These are phyloP conservation scores for Cytospora mali DNA, from an alignment of 2,329 filamentous ascomycete species.

Conservation along the genomic window DNA sequence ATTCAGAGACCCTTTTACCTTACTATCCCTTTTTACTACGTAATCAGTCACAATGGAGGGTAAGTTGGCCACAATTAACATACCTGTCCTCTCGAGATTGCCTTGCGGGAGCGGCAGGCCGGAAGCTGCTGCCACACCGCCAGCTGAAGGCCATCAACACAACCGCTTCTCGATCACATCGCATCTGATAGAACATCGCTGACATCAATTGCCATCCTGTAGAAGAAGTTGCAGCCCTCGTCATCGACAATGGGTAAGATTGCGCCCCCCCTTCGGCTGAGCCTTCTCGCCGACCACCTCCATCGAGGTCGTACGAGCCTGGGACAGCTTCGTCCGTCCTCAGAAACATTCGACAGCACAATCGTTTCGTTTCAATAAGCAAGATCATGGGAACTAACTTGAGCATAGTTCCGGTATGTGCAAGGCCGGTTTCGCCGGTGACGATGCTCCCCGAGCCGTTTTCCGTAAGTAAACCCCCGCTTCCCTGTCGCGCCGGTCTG, in stretches of 20 bases:
- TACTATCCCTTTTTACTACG: conserved; percentile 35
- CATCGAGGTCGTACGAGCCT: conserved; percentile 17
- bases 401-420: conserved; percentile 95
- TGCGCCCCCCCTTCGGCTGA: conserved; percentile 35
- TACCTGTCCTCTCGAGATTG: conserved; percentile 16
- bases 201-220: conserved; percentile 46
- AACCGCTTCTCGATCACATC: conserved; percentile 20
- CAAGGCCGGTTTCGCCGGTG: conserved; percentile 99
- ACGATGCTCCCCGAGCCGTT: conserved; percentile 99
- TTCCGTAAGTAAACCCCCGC: conserved; percentile 82
- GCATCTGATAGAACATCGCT: conserved; percentile 40
- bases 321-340: conserved; percentile 7
- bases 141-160: conserved; percentile 17
- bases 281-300: conserved; percentile 42
- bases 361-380: background rate
- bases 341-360: background rate
- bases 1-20: conserved; percentile 36
- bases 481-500: conserved; percentile 30
- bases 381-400: conserved; percentile 41
- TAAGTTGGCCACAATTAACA: conserved; percentile 43
- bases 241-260: conserved; percentile 99
- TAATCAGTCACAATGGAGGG: conserved; percentile 61
- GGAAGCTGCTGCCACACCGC: conserved; percentile 10
- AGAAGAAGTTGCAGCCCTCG: conserved; percentile 99
- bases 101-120: background rate